Evolutionary conservation across 1,139 yeast species (phyloP).

Genomic region (Candida gigantensis): DNA sequence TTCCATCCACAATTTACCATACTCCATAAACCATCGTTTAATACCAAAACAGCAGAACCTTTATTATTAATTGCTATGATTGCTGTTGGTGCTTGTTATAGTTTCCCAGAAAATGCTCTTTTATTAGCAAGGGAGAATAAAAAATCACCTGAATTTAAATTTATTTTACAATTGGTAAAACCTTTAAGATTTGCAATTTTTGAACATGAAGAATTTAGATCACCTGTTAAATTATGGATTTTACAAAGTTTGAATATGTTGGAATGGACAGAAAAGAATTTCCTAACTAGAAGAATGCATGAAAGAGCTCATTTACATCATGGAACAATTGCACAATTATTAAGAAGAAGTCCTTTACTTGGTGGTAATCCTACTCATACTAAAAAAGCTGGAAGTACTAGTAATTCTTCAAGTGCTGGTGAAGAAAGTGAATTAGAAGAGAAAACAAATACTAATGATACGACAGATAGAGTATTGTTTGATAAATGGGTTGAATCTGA

Average conservation of each 20-base stretch:
- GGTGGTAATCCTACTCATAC: constrained; percentile 60
- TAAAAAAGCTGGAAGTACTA: constrained; percentile 18
- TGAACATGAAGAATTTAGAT: constrained; percentile 57
- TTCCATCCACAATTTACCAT: constrained; percentile 66
- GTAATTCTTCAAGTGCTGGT: constrained; percentile 29
- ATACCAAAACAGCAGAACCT: constrained; percentile 52
- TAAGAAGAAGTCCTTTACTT: constrained; percentile 71
- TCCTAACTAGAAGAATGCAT: constrained; percentile 58
- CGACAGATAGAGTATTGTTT: constrained; percentile 33
- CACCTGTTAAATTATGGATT: constrained; percentile 66
- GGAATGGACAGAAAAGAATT: constrained; percentile 69
- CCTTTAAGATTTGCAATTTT: constrained; percentile 67
- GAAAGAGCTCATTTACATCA: constrained; percentile 79
- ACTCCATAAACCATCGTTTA: constrained; percentile 64
- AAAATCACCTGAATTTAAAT: constrained; percentile 28
- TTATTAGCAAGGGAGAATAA: constrained; percentile 12
- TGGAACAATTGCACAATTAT: constrained; percentile 71
- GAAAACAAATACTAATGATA: constrained; percentile 18
- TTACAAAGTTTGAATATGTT: constrained; percentile 63
- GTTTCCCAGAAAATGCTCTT: constrained; percentile 18
- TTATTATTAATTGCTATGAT: constrained; percentile 57
- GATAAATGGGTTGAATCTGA: constrained; percentile 75
- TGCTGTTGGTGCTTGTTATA: constrained; percentile 52
- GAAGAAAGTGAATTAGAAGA: constrained; percentile 21
- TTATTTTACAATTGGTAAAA: constrained; percentile 47